A percentile compares a stretch with the other conserved stretches of the same genome.
phyloP scores from a whole-genome alignment of 2,329 filamentous ascomycete species.

The Botrytis squamosa region DNA sequence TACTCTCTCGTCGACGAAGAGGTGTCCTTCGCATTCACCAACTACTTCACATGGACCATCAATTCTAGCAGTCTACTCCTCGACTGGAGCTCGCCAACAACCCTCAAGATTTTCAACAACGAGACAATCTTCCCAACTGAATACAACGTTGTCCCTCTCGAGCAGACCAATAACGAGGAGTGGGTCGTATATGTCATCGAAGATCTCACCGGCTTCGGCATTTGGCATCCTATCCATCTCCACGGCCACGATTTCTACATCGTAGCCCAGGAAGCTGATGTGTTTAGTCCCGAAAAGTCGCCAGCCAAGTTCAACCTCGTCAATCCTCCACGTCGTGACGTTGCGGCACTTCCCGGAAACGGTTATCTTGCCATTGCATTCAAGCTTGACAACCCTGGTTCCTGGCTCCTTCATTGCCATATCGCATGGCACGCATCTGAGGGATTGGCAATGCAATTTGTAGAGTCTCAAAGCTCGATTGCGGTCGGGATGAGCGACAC shows the following conservation, averaged over 20 bases:
- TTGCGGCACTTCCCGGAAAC: conserved; percentile 46
- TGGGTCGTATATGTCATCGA: conserved; percentile 37
- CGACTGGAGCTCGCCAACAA: conserved; percentile 49
- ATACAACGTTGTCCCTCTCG: conserved; percentile 33
- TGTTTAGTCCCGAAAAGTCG: background rate
- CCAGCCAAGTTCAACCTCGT: conserved; percentile 28
- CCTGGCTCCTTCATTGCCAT: conserved; percentile 41
- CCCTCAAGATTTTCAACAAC: conserved; percentile 39
- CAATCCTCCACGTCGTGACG: conserved; percentile 55
- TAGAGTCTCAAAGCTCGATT: conserved; percentile 41
- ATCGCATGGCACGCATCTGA: conserved; percentile 53
- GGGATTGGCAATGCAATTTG: conserved; percentile 53
- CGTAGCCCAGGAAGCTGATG: conserved; percentile 46
- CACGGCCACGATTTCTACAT: conserved; percentile 54
- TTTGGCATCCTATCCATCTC: conserved; percentile 45
- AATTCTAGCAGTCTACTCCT: conserved; percentile 48
- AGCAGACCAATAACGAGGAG: background rate
- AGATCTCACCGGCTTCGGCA: conserved; percentile 29
- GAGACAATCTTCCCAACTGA: conserved; percentile 36
- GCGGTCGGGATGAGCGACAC: conserved; percentile 26
- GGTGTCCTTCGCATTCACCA: conserved; percentile 25
- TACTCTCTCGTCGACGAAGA: conserved; percentile 23
- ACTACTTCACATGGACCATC: conserved; percentile 50
- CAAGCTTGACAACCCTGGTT: conserved; percentile 39
- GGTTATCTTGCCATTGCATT: conserved; percentile 38